Base-by-base conservation (phyloP, 768 basidiomycete genomes). In the Pulveroboletus sp. region DNA sequence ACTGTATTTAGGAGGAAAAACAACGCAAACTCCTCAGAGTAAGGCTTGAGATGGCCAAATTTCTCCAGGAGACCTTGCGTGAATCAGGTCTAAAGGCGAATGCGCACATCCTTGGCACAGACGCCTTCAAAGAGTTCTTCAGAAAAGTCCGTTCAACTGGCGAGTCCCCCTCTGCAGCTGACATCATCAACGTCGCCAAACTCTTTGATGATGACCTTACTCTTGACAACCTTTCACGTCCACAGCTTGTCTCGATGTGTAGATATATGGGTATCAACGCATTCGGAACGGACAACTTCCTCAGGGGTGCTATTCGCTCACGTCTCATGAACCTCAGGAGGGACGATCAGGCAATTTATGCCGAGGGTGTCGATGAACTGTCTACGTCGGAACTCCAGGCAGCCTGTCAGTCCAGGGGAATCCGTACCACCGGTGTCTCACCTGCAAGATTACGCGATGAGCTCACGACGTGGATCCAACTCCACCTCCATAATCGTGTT, bases 101-200 rank as follows among this genome's bases (percentile, higher is more conserved):
- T 51, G 84, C 87, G 17, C 93, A 95, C 64, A 97, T 99, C 49
- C 83, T 97, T 50, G 89, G 92, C 53, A 87, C 81, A 35, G 94
- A 97, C 46, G 90, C 93, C 34, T 99, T 99, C 81, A 97, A 97
- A 66, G 93, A 95, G 69, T 99, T 99, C 74, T 99, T 99, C 85
- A 83, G 92, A 64, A 98, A 98, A 74, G 93, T 91, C 44, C 89
- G 97, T 43, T 90, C 91, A 5, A 98, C 95, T 0, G 97, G 97
- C 40, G 97, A 97, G 75, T 80, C 84, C 1, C 95, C 97, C 13
- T 93, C 93, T 1, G 78, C 85, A 2, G 69, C 81, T 55, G 95
- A 99, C 58, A 80, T 99, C 56, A 82, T 95, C 74, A 90, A 84
- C 61, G 97, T 98, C 24, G 94, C 97, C 47, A 92, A 93, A 61